These are phyloP conservation scores for Collybiopsis confluens DNA, from an alignment of 768 basidiomycete genomes.

Conservation along the genomic window DNA sequence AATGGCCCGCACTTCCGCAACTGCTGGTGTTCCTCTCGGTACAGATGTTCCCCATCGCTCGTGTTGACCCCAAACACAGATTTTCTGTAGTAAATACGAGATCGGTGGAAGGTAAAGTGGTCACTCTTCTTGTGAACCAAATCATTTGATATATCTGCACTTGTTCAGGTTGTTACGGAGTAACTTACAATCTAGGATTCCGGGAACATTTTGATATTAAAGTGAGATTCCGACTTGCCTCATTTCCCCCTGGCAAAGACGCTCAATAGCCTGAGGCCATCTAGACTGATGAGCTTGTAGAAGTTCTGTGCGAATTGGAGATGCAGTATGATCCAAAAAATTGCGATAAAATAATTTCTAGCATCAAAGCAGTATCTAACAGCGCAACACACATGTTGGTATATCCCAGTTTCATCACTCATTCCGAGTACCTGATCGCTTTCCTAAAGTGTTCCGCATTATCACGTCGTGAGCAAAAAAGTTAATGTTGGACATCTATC, in stretches of 20 bases:
- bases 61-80: constrained; percentile 44
- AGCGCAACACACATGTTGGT: constrained; percentile 57
- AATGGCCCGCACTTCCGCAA: constrained; percentile 66
- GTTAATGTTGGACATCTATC: constrained; percentile 28
- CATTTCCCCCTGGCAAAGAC: background rate
- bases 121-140: background rate
- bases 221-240: constrained; percentile 15
- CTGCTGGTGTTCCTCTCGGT: constrained; percentile 67
- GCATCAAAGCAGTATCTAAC: constrained; percentile 36
- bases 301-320: constrained; percentile 49
- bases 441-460: constrained; percentile 48
- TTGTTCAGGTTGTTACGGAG: constrained; percentile 53
- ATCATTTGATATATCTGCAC: background rate
- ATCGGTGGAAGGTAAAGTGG: constrained; percentile 40
- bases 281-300: constrained; percentile 42
- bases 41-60: constrained; percentile 44
- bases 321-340: constrained; percentile 29
- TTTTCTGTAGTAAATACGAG: constrained; percentile 58
- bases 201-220: constrained; percentile 54
- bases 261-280: background rate
- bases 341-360: constrained; percentile 26
- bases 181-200: constrained; percentile 58
- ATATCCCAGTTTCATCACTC: background rate
- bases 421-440: background rate
- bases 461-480: constrained; percentile 44